A percentile compares a stretch with the other conserved stretches of the same genome.
Conservation (phyloP, 177 flowering plant species). For the Tripterygium wilfordii region DNA sequence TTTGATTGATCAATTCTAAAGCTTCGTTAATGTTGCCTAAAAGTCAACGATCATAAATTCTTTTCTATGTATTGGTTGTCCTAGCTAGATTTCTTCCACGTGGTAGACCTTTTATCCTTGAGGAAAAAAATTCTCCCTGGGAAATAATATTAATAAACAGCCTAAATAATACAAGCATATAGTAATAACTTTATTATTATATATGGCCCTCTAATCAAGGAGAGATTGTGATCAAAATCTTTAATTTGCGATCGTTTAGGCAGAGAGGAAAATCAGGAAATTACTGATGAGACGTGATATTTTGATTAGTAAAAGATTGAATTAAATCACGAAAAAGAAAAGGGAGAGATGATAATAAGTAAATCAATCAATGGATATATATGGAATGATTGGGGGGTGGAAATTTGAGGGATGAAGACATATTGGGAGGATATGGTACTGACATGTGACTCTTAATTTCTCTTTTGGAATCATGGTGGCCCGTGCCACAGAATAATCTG, state of each 20-base stretch:
- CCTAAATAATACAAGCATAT: no score
- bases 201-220: no score
- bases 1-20: no score
- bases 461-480: slow-evolving; percentile 45
- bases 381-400: slow-evolving; percentile 22
- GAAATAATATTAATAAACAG: no score
- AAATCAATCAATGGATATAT: not conserved
- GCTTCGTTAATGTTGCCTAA: no score
- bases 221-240: not conserved
- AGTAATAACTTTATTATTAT: not conserved
- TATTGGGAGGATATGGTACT: slow-evolving; percentile 20
- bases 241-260: no score
- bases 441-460: slow-evolving; percentile 40
- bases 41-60: slow-evolving; percentile 10
- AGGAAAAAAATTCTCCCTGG: no score
- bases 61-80: slow-evolving; percentile 2
- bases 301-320: no score
- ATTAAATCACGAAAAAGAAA: not conserved
- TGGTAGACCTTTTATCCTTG: slow-evolving; percentile 5
- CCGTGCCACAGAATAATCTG: slow-evolving; percentile 53
- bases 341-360: slow-evolving; percentile 8
- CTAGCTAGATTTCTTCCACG: slow-evolving; percentile 4
- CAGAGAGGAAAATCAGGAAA: no score
- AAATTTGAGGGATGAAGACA: slow-evolving; percentile 29
- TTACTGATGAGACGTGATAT: no score